phyloP scores from a whole-genome alignment of 2,329 filamentous ascomycete genomes.

The Trichophyton benhamiae region DNA sequence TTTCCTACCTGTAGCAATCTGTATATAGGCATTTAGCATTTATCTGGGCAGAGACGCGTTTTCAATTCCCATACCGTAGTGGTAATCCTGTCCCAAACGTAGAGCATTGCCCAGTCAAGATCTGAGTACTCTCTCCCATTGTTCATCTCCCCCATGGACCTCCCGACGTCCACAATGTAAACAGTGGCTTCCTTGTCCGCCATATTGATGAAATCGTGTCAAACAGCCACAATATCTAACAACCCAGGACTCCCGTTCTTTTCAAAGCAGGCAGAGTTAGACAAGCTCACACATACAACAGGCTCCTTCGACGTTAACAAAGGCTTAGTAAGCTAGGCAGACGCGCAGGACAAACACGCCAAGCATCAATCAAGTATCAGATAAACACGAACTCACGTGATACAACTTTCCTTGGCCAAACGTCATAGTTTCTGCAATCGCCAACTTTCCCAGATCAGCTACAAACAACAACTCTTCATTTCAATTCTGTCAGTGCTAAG shows the following conservation, averaged over 20 bases:
- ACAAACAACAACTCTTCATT: neutral
- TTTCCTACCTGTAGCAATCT: slow-evolving; percentile 57
- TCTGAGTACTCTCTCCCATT: slow-evolving; percentile 64
- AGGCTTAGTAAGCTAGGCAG: slow-evolving; percentile 23
- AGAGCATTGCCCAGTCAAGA: slow-evolving; percentile 79
- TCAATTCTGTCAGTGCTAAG: neutral
- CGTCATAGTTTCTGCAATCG: neutral
- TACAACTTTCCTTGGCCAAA: slow-evolving; percentile 3
- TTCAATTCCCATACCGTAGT: slow-evolving; percentile 44
- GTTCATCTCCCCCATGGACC: slow-evolving; percentile 64
- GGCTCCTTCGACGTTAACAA: too few relatives aligned
- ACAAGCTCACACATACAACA: neutral
- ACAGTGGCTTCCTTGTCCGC: slow-evolving; percentile 85
- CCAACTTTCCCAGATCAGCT: neutral
- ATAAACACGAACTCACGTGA: slow-evolving; percentile 30
- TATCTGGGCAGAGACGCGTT: neutral
- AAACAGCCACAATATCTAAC: neutral
- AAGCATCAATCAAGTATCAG: neutral
- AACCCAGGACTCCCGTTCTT: neutral
- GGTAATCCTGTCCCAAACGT: slow-evolving; percentile 88
- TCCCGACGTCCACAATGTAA: slow-evolving; percentile 79
- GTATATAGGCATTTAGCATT: neutral
- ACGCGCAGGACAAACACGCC: slow-evolving; percentile 31
- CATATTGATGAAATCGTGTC: slow-evolving; percentile 43
- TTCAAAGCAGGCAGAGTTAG: too few relatives aligned